Percentiles rank a stretch among this genome's conserved stretches.
Evolutionary conservation across 148 eudicot species (phyloP).

Genomic region (Rheum nobile): DNA sequence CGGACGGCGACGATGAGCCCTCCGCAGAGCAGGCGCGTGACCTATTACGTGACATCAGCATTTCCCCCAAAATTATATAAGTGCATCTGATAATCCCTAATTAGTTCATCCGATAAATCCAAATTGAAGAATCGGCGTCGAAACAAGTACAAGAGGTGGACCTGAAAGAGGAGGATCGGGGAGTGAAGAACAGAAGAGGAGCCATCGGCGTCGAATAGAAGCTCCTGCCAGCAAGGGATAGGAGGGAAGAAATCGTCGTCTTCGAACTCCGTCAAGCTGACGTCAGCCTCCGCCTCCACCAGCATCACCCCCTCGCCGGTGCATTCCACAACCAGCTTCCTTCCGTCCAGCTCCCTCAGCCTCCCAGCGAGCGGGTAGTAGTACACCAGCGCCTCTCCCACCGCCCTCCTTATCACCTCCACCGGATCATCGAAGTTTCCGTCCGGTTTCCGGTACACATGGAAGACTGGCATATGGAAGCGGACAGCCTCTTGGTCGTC

Average conservation of each 20-base stretch:
- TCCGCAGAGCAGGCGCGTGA: slow-evolving; percentile 15
- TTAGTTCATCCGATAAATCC: background rate
- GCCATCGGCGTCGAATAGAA: slow-evolving; percentile 19
- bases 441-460: background rate
- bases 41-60: slow-evolving; percentile 11
- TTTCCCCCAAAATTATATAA: background rate
- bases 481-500: slow-evolving; percentile 13
- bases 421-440: slow-evolving; percentile 1
- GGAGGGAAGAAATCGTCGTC: slow-evolving; percentile 15
- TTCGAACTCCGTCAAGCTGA: slow-evolving; percentile 15
- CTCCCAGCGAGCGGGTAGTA: slow-evolving; percentile 33
- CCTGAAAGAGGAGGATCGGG: slow-evolving; percentile 17
- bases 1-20: slow-evolving; percentile 15
- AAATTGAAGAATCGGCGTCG: background rate
- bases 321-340: slow-evolving; percentile 23
- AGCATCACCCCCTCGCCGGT: slow-evolving; percentile 28
- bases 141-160: background rate
- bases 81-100: background rate
- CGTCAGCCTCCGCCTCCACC: slow-evolving; percentile 26
- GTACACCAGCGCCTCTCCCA: slow-evolving; percentile 7
- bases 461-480: slow-evolving; percentile 7
- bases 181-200: slow-evolving; percentile 12
- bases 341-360: slow-evolving; percentile 11
- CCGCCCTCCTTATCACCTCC: slow-evolving; percentile 15
- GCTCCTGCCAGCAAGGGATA: slow-evolving; percentile 15